Evolutionary conservation across 257 asterid genomes (phyloP), one percentile per base, ranked within the genome.

Genomic region (Gentiana dahurica): DNA sequence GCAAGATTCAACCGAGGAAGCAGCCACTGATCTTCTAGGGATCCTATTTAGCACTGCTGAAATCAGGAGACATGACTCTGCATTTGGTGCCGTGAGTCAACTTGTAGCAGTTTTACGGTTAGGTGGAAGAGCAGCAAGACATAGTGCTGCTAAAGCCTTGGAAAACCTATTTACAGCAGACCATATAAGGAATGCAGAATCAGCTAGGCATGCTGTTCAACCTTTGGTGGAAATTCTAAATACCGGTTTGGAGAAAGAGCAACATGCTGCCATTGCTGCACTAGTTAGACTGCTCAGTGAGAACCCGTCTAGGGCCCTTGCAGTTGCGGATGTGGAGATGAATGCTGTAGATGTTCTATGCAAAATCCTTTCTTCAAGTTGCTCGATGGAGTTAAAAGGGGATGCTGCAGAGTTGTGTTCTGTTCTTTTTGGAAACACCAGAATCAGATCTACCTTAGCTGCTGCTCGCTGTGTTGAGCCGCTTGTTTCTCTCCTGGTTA

Each of bases 261-360:
- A 92, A 58, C 98, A 92, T 68, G 98, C 98, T 69, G 95, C 97
- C 55, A 87, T 92, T 62, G 97, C 95, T 66, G 98, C 98, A 46
- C 69, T 92, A 71, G 83, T 88, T 65, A 75, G 89, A 71, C 75
- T 92, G 61, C 85, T 92, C 64, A 88, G 80, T 52, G 98, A 86
- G 65, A 88, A 92, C 69, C 87, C 97, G 48, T 88, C 97, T 4
- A 85, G 78, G 69, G 97, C 94, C 60, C 94, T 92, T 64, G 95
- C 84, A 6, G 97, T 92, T 63, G 95, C 94, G 57, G 98, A 92
- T 65, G 86, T 85, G 54, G 98, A 92, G 82, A 81, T 88, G 95
- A 88, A 88, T 65, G 98, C 97, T 0, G 85, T 92, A 36, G 98
- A 92, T 35, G 94, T 88, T 52, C 78, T 92, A 34, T 92, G 94